Base-by-base conservation (phyloP, 1,284 basidiomycete species). In the Puccinia polysora region DNA sequence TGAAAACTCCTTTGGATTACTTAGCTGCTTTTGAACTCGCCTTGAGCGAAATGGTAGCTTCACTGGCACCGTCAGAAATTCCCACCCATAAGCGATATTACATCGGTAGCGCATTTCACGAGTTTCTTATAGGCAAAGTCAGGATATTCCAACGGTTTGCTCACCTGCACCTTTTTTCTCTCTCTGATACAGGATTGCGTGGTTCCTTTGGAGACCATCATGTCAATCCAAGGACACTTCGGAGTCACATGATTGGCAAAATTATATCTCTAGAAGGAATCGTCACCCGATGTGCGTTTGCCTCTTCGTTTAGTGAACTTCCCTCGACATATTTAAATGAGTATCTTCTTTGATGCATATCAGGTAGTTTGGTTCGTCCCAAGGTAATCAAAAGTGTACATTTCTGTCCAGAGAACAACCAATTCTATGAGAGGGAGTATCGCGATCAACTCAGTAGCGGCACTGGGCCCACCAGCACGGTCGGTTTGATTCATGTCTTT, bases 201-300 rank as follows among this genome's bases (percentile, higher is more conserved):
- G 96, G 96, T 69, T 95, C 91, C n/a, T 99, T 99, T 80, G 96
- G 96, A 58, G 94, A 97, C 81, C 91, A 98, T 80, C 93, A 97
- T 81, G 90, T 95, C 81, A 97, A 90, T 81, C 96, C 96, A 50
- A 85, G 96, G 8, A 95, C 92, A 10, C 85, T 99, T 45, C 86
- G 88, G 74, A 89, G 91, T 58, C 84, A 86, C 73, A 89, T 97
- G 80, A 86, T 99, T 34, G 91, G 93, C 67, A 93, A 89, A 81
- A 92, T 98, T 91, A 90, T 98, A 78, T 94, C 89, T 47, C 81
- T 99, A 32, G 96, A 99, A 82, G 96, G 96, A 38, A 99, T 99
- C 78, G 92, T 99, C 73, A 98, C 96, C 1, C 86, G 95, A 75
- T 98, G 95, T 84, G 65, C 74, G 83, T 76, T 3, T 38, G 30